Percentiles rank a stretch among this genome's conserved stretches.
These are phyloP conservation scores for Ophiobolus disseminans DNA, from an alignment of 2,329 filamentous ascomycete genomes.

Conservation along the genomic window DNA sequence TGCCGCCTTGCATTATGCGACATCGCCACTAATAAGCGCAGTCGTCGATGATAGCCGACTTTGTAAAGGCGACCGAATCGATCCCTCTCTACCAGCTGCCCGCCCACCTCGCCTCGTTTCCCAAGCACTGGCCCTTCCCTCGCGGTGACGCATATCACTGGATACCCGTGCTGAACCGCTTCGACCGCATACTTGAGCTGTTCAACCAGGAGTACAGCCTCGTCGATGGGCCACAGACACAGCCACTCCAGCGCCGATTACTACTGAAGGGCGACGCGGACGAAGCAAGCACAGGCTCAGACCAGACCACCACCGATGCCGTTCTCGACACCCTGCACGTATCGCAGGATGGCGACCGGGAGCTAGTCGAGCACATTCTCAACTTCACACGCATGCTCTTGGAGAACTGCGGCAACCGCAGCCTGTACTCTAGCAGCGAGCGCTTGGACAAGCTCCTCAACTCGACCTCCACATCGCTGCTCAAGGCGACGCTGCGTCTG, in stretches of 20 bases:
- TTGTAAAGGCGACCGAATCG: slow-evolving; percentile 73
- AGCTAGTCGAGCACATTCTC: slow-evolving; percentile 80
- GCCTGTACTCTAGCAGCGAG: slow-evolving; percentile 91
- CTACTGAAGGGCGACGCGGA: slow-evolving; percentile 66
- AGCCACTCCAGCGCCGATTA: slow-evolving; percentile 73
- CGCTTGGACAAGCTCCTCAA: slow-evolving; percentile 89
- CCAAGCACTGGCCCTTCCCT: slow-evolving; percentile 91
- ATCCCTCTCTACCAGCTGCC: slow-evolving; percentile 79
- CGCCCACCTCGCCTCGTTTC: slow-evolving; percentile 77
- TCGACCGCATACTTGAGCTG: slow-evolving; percentile 84
- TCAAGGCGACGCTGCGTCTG: slow-evolving; percentile 80
- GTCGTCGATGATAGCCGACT: slow-evolving; percentile 87
- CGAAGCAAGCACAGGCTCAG: slow-evolving; percentile 41
- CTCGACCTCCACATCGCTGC: slow-evolving; percentile 79
- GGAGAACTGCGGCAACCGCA: slow-evolving; percentile 95
- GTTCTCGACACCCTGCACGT: slow-evolving; percentile 64
- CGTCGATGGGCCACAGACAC: slow-evolving; percentile 78
- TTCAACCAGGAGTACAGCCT: slow-evolving; percentile 84
- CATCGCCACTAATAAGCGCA: slow-evolving; percentile 49
- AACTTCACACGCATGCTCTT: slow-evolving; percentile 86
- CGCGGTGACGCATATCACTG: slow-evolving; percentile 97
- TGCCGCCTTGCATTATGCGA: background rate
- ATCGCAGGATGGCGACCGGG: slow-evolving; percentile 76
- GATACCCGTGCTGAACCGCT: slow-evolving; percentile 92
- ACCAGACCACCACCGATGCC: slow-evolving; percentile 56